Percentiles rank a stretch among this genome's conserved stretches.
Evolutionary conservation across 352 stramenopile genomes (phyloP).

Genomic region (Phytophthora sp.): DNA sequence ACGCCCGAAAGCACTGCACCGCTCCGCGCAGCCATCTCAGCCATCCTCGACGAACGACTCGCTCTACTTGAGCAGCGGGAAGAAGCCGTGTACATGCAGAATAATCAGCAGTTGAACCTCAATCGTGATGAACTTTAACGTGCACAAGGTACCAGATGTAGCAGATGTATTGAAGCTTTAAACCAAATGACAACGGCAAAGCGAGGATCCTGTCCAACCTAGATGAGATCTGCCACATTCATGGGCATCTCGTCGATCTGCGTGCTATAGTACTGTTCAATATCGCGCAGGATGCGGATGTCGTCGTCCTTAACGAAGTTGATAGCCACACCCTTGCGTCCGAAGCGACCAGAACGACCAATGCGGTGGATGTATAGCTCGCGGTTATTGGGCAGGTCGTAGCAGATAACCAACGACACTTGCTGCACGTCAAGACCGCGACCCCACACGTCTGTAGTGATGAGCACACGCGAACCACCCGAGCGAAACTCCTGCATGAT

Average conservation of each 20-base stretch:
- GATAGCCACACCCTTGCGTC: conserved; percentile 97
- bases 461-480: conserved; percentile 95
- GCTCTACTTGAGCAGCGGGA: conserved; percentile 48
- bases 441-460: conserved; percentile 98
- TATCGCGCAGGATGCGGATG: conserved; percentile 96
- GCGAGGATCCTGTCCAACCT: conserved; percentile 62
- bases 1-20: conserved; percentile 37
- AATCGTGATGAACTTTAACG: conserved; percentile 39
- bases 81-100: conserved; percentile 1
- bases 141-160: conserved; percentile 2
- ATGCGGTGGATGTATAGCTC: conserved; percentile 98
- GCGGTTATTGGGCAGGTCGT: conserved; percentile 96
- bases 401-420: conserved; percentile 98
- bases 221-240: conserved; percentile 99
- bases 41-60: conserved; percentile 57
- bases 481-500: conserved; percentile 98
- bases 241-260: conserved; percentile 99
- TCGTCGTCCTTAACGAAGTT: conserved; percentile 98
- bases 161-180: conserved; percentile 59
- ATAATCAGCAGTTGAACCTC: conserved; percentile 6
- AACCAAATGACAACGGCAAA: conserved; percentile 7
- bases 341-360: conserved; percentile 96
- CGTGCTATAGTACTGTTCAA: conserved; percentile 99
- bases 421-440: conserved; percentile 97
- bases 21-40: conserved; percentile 47